Evolutionary conservation across 1,139 yeast species (phyloP).

Genomic region (Arxiozyma slooffiae): DNA sequence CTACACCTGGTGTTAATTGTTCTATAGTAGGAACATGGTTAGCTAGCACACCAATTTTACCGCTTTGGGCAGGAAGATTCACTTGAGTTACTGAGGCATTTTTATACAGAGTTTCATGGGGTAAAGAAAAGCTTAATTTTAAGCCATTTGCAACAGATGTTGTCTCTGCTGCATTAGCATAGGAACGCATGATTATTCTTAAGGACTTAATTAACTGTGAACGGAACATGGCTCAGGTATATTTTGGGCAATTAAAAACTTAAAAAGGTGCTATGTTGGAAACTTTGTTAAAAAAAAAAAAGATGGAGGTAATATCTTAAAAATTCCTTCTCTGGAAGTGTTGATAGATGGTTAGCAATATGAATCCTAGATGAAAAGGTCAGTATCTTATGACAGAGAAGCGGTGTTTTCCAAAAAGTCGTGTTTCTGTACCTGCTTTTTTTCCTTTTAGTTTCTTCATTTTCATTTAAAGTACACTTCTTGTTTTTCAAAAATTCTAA

Average conservation of each 20-base stretch:
- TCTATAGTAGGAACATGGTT: slow-evolving; percentile 97
- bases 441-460: background rate
- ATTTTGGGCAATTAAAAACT: background rate
- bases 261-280: background rate
- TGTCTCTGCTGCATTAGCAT: slow-evolving; percentile 82
- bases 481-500: background rate
- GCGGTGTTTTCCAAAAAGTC: no score
- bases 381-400: background rate
- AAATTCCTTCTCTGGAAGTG: background rate
- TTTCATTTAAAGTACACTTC: background rate
- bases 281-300: background rate
- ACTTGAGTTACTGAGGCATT: slow-evolving; percentile 57
- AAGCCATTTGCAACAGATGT: slow-evolving; percentile 52
- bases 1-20: slow-evolving; percentile 93
- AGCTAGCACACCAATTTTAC: slow-evolving; percentile 95
- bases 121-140: slow-evolving; percentile 83
- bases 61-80: slow-evolving; percentile 90
- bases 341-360: background rate
- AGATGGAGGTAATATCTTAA: background rate
- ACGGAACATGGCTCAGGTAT: slow-evolving; percentile 1
- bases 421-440: background rate
- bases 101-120: slow-evolving; percentile 50
- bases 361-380: background rate
- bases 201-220: slow-evolving; percentile 1
- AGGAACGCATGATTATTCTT: slow-evolving; percentile 58